A percentile compares a stretch with the other conserved stretches of the same genome.
Conservation (phyloP, 305 asterid species). For the Rubia peregrina region DNA sequence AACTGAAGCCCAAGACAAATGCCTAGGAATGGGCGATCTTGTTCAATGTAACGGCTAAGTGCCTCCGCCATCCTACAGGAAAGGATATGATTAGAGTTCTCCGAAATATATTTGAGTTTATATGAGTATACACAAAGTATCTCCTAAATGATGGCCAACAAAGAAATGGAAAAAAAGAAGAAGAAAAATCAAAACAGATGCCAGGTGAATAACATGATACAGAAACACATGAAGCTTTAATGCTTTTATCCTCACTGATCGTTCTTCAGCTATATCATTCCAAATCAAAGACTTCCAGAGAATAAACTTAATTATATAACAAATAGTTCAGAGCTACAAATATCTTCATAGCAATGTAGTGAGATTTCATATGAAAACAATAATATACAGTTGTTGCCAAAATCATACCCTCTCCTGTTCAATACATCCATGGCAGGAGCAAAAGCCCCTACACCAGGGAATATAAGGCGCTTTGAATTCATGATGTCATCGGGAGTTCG, state of each 20-base stretch:
- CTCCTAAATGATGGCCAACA: neutral
- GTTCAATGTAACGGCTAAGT: constrained; percentile 69
- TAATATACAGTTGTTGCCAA: neutral
- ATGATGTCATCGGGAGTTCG: constrained; percentile 73
- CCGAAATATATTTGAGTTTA: neutral
- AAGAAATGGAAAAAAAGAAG: neutral
- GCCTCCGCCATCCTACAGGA: constrained; percentile 73
- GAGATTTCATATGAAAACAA: constrained; percentile 9
- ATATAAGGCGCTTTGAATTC: constrained; percentile 73
- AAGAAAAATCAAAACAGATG: neutral
- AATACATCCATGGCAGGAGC: constrained; percentile 94
- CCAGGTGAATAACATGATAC: neutral
- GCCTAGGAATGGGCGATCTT: constrained; percentile 94
- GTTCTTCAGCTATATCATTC: constrained; percentile 5
- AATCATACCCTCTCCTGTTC: constrained; percentile 59
- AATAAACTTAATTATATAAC: neutral
- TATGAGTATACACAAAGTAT: neutral
- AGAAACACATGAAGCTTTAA: neutral
- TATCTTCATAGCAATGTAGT: neutral
- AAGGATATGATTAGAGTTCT: neutral
- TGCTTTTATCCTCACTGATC: neutral
- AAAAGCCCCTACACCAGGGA: constrained; percentile 98
- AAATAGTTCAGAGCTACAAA: neutral
- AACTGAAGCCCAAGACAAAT: constrained; percentile 96
- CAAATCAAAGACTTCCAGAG: neutral